phyloP scores from a whole-genome alignment of 2,329 filamentous ascomycete genomes.

The Claviceps citrina region DNA sequence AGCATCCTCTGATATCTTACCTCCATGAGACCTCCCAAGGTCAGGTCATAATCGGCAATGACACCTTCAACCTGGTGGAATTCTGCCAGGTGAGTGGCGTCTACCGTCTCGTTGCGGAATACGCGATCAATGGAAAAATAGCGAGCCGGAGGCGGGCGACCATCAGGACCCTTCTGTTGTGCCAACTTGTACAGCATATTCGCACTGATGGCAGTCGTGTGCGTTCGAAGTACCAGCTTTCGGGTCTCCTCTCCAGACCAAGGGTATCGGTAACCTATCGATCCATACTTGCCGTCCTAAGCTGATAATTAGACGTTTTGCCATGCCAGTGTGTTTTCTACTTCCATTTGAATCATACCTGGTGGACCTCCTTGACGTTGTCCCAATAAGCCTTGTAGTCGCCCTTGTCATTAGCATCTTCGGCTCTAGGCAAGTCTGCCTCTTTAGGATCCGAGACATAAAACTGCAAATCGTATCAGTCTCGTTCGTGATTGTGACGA shows the following conservation, averaged over 20 bases:
- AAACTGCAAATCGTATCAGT: slow-evolving; percentile 31
- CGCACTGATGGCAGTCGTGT: slow-evolving; percentile 85
- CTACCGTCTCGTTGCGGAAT: slow-evolving; percentile 94
- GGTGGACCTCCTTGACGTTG: slow-evolving; percentile 72
- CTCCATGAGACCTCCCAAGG: slow-evolving; percentile 78
- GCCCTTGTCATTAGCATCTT: slow-evolving; percentile 34
- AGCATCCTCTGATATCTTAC: background rate
- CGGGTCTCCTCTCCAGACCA: slow-evolving; percentile 80
- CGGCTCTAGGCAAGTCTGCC: slow-evolving; percentile 46
- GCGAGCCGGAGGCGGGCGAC: slow-evolving; percentile 52
- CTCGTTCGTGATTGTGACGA: background rate
- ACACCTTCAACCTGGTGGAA: slow-evolving; percentile 99
- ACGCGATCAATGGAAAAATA: slow-evolving; percentile 98
- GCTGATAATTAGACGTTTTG: background rate
- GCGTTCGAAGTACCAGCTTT: slow-evolving; percentile 76
- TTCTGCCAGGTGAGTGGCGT: slow-evolving; percentile 90
- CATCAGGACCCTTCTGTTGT: slow-evolving; percentile 59
- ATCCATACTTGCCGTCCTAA: slow-evolving; percentile 73
- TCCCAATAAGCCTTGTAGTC: slow-evolving; percentile 81
- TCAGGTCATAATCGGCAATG: slow-evolving; percentile 89
- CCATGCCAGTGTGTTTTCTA: background rate
- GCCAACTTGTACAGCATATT: slow-evolving; percentile 86
- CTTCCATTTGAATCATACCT: slow-evolving; percentile 20
- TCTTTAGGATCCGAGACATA: slow-evolving; percentile 81
- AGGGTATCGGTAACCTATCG: slow-evolving; percentile 89